Percentiles rank a stretch among this genome's conserved stretches.
Conservation (phyloP, 2,329 filamentous ascomycete genomes). For the Coniochaeta sp. region DNA sequence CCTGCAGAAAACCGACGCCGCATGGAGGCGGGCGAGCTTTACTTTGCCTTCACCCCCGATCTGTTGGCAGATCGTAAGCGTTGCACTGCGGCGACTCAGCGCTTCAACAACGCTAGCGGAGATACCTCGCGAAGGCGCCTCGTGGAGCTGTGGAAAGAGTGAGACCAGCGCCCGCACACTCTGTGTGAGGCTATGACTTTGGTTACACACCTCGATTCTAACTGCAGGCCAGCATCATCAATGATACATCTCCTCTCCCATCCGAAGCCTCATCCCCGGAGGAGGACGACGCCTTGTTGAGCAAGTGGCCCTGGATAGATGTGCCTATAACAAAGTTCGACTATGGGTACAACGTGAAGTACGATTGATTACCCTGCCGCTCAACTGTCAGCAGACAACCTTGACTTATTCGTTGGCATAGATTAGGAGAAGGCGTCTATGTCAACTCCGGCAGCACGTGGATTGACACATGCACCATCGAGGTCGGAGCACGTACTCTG, state of each 20-base stretch:
- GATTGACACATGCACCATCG: conserved; percentile 68
- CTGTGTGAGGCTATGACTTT: not conserved
- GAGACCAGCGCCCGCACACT: conserved; percentile 24
- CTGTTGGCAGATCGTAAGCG: conserved; percentile 55
- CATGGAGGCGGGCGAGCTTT: conserved; percentile 64
- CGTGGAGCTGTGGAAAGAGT: conserved; percentile 67
- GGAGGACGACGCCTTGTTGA: conserved; percentile 58
- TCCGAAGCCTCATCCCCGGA: conserved; percentile 45
- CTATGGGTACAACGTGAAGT: conserved; percentile 69
- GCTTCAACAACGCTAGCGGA: conserved; percentile 53
- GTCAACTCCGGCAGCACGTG: conserved; percentile 69
- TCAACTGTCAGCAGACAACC: not conserved
- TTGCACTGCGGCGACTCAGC: conserved; percentile 51
- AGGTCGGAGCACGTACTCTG: conserved; percentile 68
- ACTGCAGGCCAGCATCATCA: conserved; percentile 43
- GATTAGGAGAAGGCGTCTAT: conserved; percentile 62
- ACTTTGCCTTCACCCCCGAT: conserved; percentile 64
- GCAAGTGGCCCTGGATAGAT: conserved; percentile 61
- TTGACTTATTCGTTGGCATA: conserved; percentile 11
- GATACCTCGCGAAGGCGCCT: conserved; percentile 52
- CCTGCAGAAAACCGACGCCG: conserved; percentile 39
- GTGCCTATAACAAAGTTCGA: conserved; percentile 59
- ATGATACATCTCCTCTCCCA: conserved; percentile 57
- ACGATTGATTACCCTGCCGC: conserved; percentile 7
- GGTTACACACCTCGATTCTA: not conserved